Conservation (phyloP, 2,329 filamentous ascomycete species). For the Plectosphaerella plurivora region DNA sequence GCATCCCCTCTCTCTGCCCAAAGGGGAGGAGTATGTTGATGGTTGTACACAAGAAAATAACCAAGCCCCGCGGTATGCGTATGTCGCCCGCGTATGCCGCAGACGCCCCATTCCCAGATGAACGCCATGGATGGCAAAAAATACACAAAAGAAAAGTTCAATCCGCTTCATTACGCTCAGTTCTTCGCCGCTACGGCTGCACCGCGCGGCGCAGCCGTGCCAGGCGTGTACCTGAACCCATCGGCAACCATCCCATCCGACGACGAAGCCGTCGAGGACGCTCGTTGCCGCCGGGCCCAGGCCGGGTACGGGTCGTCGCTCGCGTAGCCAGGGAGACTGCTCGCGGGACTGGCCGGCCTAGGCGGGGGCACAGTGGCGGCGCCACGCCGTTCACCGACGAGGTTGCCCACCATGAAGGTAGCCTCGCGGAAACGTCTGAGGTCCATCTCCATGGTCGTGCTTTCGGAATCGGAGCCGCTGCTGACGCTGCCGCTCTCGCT, state of each 20-base stretch:
- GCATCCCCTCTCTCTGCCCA: background rate
- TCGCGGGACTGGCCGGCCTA: background rate
- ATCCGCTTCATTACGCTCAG: background rate
- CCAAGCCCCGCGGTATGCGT: too few species aligned
- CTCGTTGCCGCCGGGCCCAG: background rate
- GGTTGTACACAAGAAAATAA: too few species aligned
- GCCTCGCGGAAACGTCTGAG: background rate
- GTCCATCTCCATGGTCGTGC: slow-evolving; percentile 4
- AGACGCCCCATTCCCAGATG: too few species aligned
- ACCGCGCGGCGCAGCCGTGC: background rate
- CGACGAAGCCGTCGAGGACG: background rate
- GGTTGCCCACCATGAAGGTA: background rate
- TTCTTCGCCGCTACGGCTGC: background rate
- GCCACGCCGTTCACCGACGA: background rate
- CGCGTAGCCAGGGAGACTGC: background rate
- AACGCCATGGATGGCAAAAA: background rate
- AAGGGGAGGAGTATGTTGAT: too few species aligned
- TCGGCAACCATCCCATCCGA: background rate
- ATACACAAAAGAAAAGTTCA: background rate
- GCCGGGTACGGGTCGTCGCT: background rate
- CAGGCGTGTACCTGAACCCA: background rate
- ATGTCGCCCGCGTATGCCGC: too few species aligned
- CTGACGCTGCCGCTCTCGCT: background rate
- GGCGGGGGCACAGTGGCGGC: background rate
- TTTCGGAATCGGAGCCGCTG: background rate